A percentile compares a stretch with the other conserved stretches of the same genome.
Conservation (phyloP, 2,329 filamentous ascomycete genomes). For the Diaporthe caulivora region DNA sequence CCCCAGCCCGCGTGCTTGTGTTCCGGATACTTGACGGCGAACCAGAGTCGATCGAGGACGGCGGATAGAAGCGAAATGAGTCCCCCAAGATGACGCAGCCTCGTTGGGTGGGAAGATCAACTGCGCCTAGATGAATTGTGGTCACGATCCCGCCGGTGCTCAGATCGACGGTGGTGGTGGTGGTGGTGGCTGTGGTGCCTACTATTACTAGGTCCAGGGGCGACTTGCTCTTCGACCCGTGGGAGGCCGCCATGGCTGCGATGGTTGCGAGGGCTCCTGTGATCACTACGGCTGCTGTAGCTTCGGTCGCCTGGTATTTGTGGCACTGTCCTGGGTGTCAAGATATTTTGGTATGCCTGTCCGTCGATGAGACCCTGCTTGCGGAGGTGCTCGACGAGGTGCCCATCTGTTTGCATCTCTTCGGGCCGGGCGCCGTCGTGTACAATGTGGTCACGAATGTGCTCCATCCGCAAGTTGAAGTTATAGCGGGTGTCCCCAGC, state of each 20-base stretch:
- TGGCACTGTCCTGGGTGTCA: background rate
- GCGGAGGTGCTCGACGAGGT: slow-evolving; percentile 54
- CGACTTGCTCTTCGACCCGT: slow-evolving; percentile 24
- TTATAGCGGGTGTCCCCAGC: slow-evolving; percentile 41
- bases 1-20: slow-evolving; percentile 8
- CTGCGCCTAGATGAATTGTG: background rate
- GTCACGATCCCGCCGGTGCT: background rate
- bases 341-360: background rate
- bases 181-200: background rate
- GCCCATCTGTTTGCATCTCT: slow-evolving; percentile 55
- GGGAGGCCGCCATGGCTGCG: background rate
- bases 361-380: slow-evolving; percentile 45
- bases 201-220: background rate
- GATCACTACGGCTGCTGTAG: background rate
- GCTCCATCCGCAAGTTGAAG: slow-evolving; percentile 59
- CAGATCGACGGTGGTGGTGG: background rate
- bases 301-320: background rate
- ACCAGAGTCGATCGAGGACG: background rate
- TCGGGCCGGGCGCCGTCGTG: slow-evolving; percentile 41
- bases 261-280: background rate
- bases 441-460: slow-evolving; percentile 61
- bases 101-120: background rate
- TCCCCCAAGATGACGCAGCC: background rate
- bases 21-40: background rate
- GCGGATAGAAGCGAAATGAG: background rate